phyloP scores from a whole-genome alignment of 495 filamentous ascomycete genomes.

The Hypoxylon cercidicola region DNA sequence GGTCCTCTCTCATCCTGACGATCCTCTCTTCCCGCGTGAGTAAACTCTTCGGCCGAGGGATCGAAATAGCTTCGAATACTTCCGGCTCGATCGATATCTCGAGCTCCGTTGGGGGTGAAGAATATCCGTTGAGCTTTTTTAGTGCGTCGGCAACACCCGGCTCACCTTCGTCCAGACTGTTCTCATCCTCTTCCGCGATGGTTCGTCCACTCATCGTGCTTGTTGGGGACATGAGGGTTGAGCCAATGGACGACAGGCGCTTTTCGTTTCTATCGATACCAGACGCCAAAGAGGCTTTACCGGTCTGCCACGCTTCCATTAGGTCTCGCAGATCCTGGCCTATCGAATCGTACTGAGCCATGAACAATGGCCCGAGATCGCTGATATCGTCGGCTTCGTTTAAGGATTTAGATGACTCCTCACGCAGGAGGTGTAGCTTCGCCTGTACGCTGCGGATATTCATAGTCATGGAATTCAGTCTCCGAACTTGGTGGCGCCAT shows the following conservation, averaged over 20 bases:
- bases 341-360: slow-evolving; percentile 93
- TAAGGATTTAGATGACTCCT: slow-evolving; percentile 83
- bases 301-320: slow-evolving; percentile 91
- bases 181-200: slow-evolving; percentile 83
- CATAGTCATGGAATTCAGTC: slow-evolving; percentile 85
- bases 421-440: slow-evolving; percentile 90
- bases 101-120: slow-evolving; percentile 48
- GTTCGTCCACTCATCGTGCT: slow-evolving; percentile 85
- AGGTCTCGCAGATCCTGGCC: slow-evolving; percentile 84
- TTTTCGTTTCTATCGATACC: slow-evolving; percentile 79
- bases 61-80: slow-evolving; percentile 88
- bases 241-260: slow-evolving; percentile 72
- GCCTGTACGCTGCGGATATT: slow-evolving; percentile 93
- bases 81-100: slow-evolving; percentile 70
- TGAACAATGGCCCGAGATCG: slow-evolving; percentile 77
- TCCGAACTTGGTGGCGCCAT: slow-evolving; percentile 83
- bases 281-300: slow-evolving; percentile 76
- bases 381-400: slow-evolving; percentile 77
- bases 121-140: slow-evolving; percentile 77
- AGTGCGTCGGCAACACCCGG: slow-evolving; percentile 68
- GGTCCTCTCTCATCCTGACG: slow-evolving; percentile 87
- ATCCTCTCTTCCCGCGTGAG: slow-evolving; percentile 90
- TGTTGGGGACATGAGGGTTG: slow-evolving; percentile 76
- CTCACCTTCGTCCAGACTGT: slow-evolving; percentile 52
- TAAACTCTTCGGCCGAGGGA: slow-evolving; percentile 76